Evolutionary conservation across 768 basidiomycete genomes (phyloP).

Genomic region (Mycena vulgaris): DNA sequence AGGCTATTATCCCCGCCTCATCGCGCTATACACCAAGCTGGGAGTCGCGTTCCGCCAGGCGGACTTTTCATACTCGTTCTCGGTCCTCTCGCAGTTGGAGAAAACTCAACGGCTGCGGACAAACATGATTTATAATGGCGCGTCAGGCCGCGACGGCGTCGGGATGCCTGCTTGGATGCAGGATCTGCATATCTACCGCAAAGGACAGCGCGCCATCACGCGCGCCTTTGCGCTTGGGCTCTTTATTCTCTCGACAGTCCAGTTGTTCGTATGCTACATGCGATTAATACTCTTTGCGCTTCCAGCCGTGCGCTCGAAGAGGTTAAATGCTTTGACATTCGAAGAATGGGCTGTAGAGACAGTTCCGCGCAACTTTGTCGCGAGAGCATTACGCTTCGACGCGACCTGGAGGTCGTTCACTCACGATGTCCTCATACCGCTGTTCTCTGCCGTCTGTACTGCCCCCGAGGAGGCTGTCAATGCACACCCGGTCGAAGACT

Average conservation of each 20-base stretch:
- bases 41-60: conserved; percentile 69
- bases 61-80: conserved; percentile 84
- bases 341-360: conserved; percentile 62
- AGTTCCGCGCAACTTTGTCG: conserved; percentile 58
- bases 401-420: conserved; percentile 67
- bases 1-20: conserved; percentile 85
- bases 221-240: conserved; percentile 51
- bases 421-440: conserved; percentile 67
- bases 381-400: conserved; percentile 64
- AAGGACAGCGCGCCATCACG: conserved; percentile 40
- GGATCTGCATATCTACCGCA: conserved; percentile 40
- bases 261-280: conserved; percentile 61
- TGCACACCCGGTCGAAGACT: conserved; percentile 72
- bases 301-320: conserved; percentile 46
- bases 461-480: conserved; percentile 69
- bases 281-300: conserved; percentile 45
- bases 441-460: conserved; percentile 84
- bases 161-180: conserved; percentile 63
- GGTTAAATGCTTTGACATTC: conserved; percentile 57
- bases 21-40: conserved; percentile 73
- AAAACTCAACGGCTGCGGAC: conserved; percentile 47
- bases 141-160: conserved; percentile 67
- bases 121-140: conserved; percentile 77
- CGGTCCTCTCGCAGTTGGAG: conserved; percentile 55
- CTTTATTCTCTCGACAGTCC: conserved; percentile 60